These are phyloP conservation scores for Aquilaria malaccensis DNA, from an alignment of 345 rosid genomes.

Conservation along the genomic window DNA sequence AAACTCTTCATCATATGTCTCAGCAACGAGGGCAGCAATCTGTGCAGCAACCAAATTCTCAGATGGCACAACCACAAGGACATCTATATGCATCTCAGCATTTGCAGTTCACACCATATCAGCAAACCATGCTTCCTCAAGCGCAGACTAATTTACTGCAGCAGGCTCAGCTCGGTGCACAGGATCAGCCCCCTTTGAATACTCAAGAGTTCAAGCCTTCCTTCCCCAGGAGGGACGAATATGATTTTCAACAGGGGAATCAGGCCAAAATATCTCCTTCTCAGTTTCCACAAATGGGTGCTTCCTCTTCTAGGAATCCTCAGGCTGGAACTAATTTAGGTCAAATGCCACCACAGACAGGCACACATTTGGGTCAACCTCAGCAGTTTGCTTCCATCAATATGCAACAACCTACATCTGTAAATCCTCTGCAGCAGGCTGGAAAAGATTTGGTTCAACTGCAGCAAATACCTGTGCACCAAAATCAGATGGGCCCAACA, in stretches of 20 bases:
- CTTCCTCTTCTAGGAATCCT: constrained; percentile 45
- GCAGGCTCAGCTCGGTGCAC: constrained; percentile 40
- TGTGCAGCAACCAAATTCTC: constrained; percentile 32
- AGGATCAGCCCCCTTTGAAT: constrained; percentile 45
- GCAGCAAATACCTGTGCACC: constrained; percentile 51
- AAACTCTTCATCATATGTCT: constrained; percentile 33
- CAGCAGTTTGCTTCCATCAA: constrained; percentile 52
- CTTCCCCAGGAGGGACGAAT: constrained; percentile 45
- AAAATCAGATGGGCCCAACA: constrained; percentile 43
- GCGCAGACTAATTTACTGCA: constrained; percentile 44
- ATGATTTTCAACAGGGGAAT: constrained; percentile 47
- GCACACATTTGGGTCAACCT: constrained; percentile 36
- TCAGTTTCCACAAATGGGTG: constrained; percentile 41
- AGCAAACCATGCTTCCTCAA: constrained; percentile 39
- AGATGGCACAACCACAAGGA: constrained; percentile 36
- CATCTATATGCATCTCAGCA: constrained; percentile 56
- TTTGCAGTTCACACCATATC: constrained; percentile 50
- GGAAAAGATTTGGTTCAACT: constrained; percentile 48
- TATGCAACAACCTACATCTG: constrained; percentile 37
- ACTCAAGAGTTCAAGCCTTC: constrained; percentile 45
- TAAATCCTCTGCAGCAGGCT: constrained; percentile 42
- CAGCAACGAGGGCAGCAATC: constrained; percentile 41
- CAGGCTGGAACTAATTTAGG: constrained; percentile 41
- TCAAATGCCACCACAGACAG: constrained; percentile 34
- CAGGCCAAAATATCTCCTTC: constrained; percentile 59